A percentile compares a stretch with the other conserved stretches of the same genome.
These are phyloP conservation scores for Colletotrichum liriopes DNA, from an alignment of 2,329 filamentous ascomycete species.

Conservation along the genomic window DNA sequence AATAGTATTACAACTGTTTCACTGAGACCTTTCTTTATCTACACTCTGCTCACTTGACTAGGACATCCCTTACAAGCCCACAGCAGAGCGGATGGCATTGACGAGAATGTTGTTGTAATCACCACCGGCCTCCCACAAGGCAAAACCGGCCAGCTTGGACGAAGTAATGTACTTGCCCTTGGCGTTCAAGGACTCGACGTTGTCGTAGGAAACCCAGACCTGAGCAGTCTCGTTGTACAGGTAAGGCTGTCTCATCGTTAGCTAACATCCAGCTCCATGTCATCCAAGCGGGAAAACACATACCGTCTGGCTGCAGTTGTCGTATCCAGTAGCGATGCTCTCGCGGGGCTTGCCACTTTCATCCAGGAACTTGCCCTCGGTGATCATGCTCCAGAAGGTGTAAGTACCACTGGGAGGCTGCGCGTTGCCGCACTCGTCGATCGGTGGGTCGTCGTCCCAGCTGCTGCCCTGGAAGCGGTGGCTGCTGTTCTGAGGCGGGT, in stretches of 20 bases:
- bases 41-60: background rate
- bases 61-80: slow-evolving; percentile 23
- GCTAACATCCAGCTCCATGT: background rate
- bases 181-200: slow-evolving; percentile 22
- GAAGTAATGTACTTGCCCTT: slow-evolving; percentile 36
- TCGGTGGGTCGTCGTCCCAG: slow-evolving; percentile 39
- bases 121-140: slow-evolving; percentile 37
- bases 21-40: slow-evolving; percentile 1
- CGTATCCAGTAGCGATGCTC: slow-evolving; percentile 27
- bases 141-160: slow-evolving; percentile 32
- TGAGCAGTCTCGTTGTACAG: slow-evolving; percentile 33
- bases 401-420: slow-evolving; percentile 34
- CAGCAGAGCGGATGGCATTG: slow-evolving; percentile 32
- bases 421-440: slow-evolving; percentile 39
- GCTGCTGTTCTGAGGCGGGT: slow-evolving; percentile 35
- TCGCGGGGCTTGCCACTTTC: slow-evolving; percentile 29
- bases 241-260: slow-evolving; percentile 21
- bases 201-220: slow-evolving; percentile 41
- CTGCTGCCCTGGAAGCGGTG: slow-evolving; percentile 41
- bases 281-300: background rate
- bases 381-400: slow-evolving; percentile 35
- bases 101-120: slow-evolving; percentile 39
- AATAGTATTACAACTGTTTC: slow-evolving; percentile 10
- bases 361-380: slow-evolving; percentile 37
- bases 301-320: slow-evolving; percentile 40